Base-by-base conservation (phyloP, 2,329 filamentous ascomycete species). In the Fusarium tjaetaba region DNA sequence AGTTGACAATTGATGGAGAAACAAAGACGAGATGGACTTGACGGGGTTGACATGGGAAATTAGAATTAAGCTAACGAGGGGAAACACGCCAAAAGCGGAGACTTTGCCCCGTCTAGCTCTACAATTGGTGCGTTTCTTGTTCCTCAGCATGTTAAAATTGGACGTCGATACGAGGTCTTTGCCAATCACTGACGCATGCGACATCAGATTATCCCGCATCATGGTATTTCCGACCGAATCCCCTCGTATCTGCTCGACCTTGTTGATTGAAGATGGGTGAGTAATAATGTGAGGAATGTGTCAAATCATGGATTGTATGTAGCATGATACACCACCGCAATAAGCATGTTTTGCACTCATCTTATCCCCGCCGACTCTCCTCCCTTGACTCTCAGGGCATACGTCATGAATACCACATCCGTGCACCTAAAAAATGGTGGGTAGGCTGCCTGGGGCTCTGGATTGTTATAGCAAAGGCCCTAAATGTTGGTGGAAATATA, bases 11-110 rank as follows among this genome's bases (percentile, higher is more conserved):
- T 39, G 36, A 60, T 62, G 46, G 57, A 65, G 56, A 51, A 52
- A 39, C 55, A 61, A 55, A 30, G 48, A 60, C 34, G 7, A 8
- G 20, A 22, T 30, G 28, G 34, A 30, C 43, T 46, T 18, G 43
- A 60, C 45, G 48, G 38, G 28, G 39, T 57, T 46, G 53, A 39
- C 53, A 43, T 45, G 60, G 52, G 57, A 52, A 52, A 65, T 62
- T 43, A 39, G 42, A 26, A 48, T 20, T 61, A 52, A 52, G 45
- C 62, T 62, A 52, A 65, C 61, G 56, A 65, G 45, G 62, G 43
- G 39, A 39, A 34, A 24, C 22, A 51, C 32, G 26, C 38, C 32
- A 39, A 34, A 20, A 36, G 57, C 26, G 61, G 61, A 32, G 56
- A 24, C 4, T 26, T 26, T 9, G 2, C 22, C 7, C 34, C 30